Percentiles rank a stretch among this genome's conserved stretches.
Evolutionary conservation across 129 eudicot species (phyloP).

Genomic region (Glebionis coronaria): DNA sequence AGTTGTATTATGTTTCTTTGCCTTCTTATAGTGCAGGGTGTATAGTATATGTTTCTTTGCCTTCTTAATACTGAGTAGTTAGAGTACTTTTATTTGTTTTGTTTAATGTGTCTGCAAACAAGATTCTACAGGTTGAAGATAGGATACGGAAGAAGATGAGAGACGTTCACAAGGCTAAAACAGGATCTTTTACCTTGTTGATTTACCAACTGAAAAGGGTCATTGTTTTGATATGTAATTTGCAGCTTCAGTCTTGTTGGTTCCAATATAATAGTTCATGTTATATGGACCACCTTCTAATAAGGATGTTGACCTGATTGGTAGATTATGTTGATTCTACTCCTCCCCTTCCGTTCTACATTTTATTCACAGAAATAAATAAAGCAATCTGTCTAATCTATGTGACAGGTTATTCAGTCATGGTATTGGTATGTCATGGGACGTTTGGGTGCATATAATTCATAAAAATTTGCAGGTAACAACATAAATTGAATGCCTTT

Average conservation of each 20-base stretch:
- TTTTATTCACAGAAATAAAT: not conserved
- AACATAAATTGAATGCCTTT: not conserved
- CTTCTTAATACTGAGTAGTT: too few species aligned
- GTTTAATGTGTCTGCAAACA: not conserved
- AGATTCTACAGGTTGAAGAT: slow-evolving; percentile 67
- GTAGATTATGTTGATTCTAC: slow-evolving; percentile 61
- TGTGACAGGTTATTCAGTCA: slow-evolving; percentile 85
- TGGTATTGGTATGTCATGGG: slow-evolving; percentile 99
- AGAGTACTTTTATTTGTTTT: too few species aligned
- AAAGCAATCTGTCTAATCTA: slow-evolving; percentile 4
- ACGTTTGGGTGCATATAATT: slow-evolving; percentile 84
- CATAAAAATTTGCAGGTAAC: slow-evolving; percentile 80
- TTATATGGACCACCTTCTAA: slow-evolving; percentile 82
- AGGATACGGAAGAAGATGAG: slow-evolving; percentile 75
- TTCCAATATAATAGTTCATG: slow-evolving; percentile 86
- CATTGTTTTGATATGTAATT: slow-evolving; percentile 21
- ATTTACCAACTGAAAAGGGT: slow-evolving; percentile 1
- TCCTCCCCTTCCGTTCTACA: not conserved
- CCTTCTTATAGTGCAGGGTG: too few species aligned
- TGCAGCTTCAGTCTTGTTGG: slow-evolving; percentile 90
- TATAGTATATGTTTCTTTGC: too few species aligned
- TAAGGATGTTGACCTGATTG: slow-evolving; percentile 86
- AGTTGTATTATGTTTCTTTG: too few species aligned
- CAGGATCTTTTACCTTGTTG: slow-evolving; percentile 46
- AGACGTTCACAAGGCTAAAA: slow-evolving; percentile 73